phyloP scores from a whole-genome alignment of 164 flowering plant species.

The Warburgia ugandensis region DNA sequence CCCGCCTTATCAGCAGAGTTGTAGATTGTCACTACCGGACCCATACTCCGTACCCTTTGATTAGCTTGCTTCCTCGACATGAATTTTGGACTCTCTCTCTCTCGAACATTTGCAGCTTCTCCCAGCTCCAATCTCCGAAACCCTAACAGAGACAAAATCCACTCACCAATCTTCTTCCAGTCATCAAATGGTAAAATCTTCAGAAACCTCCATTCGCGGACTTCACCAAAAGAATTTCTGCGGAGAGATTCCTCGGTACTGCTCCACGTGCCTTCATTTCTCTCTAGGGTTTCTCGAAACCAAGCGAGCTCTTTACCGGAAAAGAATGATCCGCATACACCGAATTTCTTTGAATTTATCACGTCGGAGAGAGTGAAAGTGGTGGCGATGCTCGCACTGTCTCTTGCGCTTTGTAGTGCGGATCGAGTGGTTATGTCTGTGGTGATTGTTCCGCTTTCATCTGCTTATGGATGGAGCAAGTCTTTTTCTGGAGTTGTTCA shows the following conservation, averaged over 20 bases:
- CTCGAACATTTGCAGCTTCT: neutral
- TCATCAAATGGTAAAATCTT: neutral
- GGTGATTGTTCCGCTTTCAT: slow-evolving; percentile 81
- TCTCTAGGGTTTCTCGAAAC: slow-evolving; percentile 27
- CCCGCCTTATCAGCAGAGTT: too few species aligned
- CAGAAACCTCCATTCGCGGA: slow-evolving; percentile 3
- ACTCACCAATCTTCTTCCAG: neutral
- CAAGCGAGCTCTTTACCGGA: slow-evolving; percentile 22
- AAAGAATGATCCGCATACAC: slow-evolving; percentile 14
- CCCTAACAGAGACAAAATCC: slow-evolving; percentile 3
- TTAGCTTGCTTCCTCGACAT: slow-evolving; percentile 1
- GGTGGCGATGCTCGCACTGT: slow-evolving; percentile 76
- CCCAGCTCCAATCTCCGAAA: neutral
- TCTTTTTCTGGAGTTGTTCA: slow-evolving; percentile 92
- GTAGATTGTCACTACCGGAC: too few species aligned
- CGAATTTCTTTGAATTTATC: slow-evolving; percentile 69
- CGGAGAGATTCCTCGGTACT: neutral
- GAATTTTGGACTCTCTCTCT: slow-evolving; percentile 7
- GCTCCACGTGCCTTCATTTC: neutral
- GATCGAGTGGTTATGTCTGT: slow-evolving; percentile 98
- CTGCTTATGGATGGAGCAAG: slow-evolving; percentile 68
- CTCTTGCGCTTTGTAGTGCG: slow-evolving; percentile 82
- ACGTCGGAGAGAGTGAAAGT: slow-evolving; percentile 96
- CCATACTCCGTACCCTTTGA: neutral
- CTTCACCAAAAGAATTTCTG: neutral